Conservation (phyloP, 2,329 filamentous ascomycete species). For the Colletotrichum sp. region DNA sequence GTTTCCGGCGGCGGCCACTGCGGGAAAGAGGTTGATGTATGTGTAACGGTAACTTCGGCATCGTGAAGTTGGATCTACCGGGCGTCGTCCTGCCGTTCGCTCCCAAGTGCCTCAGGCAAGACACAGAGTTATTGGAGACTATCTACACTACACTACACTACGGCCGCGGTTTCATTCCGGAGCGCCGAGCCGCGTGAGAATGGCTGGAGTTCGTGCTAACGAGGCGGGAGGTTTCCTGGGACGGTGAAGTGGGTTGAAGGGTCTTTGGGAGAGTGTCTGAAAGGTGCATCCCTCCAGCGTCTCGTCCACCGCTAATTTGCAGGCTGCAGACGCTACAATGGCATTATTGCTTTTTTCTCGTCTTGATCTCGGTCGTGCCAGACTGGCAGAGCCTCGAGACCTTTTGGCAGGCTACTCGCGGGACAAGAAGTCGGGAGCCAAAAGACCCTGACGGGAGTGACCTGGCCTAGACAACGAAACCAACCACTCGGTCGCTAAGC, state of each 20-base stretch:
- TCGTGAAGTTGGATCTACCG: not conserved
- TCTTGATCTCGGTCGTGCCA: not conserved
- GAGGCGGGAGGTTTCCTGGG: not conserved
- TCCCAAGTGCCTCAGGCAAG: not conserved
- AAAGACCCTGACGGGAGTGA: not conserved
- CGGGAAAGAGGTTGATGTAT: not conserved
- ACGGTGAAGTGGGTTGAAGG: conserved; percentile 5
- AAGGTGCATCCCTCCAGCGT: conserved; percentile 1
- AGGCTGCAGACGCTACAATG: not conserved
- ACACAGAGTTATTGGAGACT: not conserved
- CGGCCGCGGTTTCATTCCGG: not conserved
- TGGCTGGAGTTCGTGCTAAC: not conserved
- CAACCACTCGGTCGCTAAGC: not conserved
- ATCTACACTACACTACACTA: not conserved
- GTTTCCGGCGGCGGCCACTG: not conserved
- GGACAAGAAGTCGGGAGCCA: not conserved
- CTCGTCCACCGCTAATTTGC: conserved; percentile 13
- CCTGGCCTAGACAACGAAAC: not conserved
- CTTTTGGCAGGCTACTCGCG: not conserved
- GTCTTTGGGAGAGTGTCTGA: not conserved
- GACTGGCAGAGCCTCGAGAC: not conserved
- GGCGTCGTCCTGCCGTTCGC: not conserved
- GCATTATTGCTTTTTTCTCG: conserved; percentile 2
- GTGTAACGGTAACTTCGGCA: not conserved
- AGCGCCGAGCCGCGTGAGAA: not conserved